Evolutionary conservation across 2,329 filamentous ascomycete species (phyloP), one percentile per base, ranked within the genome.

Genomic region (Neonectria hederae): DNA sequence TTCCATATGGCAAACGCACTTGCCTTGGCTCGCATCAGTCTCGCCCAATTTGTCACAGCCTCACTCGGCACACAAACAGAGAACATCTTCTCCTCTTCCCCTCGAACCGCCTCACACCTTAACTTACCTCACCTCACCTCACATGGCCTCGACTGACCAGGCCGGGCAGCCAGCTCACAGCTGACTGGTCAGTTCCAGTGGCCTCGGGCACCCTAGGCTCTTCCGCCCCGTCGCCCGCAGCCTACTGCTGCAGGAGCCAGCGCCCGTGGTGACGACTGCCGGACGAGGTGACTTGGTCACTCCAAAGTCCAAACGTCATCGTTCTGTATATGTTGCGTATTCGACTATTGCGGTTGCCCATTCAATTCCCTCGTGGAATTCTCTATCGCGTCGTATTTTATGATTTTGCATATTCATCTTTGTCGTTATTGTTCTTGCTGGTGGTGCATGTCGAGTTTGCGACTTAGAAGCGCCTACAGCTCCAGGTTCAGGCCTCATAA

Each of bases 271-370:
- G 52, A 32, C 54, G 49, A 40, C 38, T 40, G 51, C 54, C 49
- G 24, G 52, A 19, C 54, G 14, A 48, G 32, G 46, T 9, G 46
- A 32, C 42, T 59, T 63, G 46, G 60, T 63, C 53, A 57, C 59
- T 57, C 45, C 46, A 32, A 62, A 14, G 43, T 51, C 52, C 48
- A 51, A 30, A 53, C 26, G 60, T 30, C 40, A 54, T 54, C 40
- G 48, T 21, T 38, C 48, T 65, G 71, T 73, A 73, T 65, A 49
- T 46, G 22, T 57, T 60, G 40, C 61, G 71, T 73, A 73, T 66
- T 74, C 53, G 56, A 59, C 69, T 73, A 72, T 69, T 65, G 62
- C 60, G 46, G 45, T 58, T 59, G 46, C 13, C 55, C 26, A 45
- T 45, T 42, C 46, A 55, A 59, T 46, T 59, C 17, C 11, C 21